A percentile compares a stretch with the other conserved stretches of the same genome.
Conservation (phyloP, 2,329 filamentous ascomycete genomes). For the Neurospora sp. region DNA sequence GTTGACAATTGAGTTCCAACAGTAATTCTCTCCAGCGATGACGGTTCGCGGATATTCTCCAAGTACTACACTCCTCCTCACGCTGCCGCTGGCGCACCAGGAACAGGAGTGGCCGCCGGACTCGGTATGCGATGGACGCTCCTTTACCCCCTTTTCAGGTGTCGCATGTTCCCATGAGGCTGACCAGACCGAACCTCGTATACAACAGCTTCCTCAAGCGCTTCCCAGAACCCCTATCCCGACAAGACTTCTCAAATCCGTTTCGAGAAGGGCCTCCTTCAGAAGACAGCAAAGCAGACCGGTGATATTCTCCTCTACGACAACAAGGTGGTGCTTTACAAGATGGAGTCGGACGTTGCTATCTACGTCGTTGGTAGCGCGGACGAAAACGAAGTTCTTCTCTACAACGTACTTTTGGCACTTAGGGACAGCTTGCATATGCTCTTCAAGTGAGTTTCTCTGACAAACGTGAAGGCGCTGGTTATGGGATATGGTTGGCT, state of each 20-base stretch:
- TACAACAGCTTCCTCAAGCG: slow-evolving; percentile 31
- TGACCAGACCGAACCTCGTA: slow-evolving; percentile 1
- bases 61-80: slow-evolving; percentile 76
- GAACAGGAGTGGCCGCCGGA: slow-evolving; percentile 14
- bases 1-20: slow-evolving; percentile 5
- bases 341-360: slow-evolving; percentile 96
- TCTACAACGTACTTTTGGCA: slow-evolving; percentile 92
- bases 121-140: slow-evolving; percentile 9
- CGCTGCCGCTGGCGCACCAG: slow-evolving; percentile 24
- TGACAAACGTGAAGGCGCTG: neutral
- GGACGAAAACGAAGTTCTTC: slow-evolving; percentile 92
- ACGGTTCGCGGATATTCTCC: slow-evolving; percentile 82
- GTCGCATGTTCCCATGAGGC: neutral
- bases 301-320: slow-evolving; percentile 97
- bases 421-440: slow-evolving; percentile 83
- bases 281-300: slow-evolving; percentile 93
- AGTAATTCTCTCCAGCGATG: slow-evolving; percentile 66
- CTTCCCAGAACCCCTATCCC: slow-evolving; percentile 65
- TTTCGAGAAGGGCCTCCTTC: slow-evolving; percentile 90
- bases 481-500: neutral
- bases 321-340: slow-evolving; percentile 92
- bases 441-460: slow-evolving; percentile 65
- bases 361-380: slow-evolving; percentile 82
- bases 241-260: slow-evolving; percentile 88
- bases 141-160: slow-evolving; percentile 9